Evolutionary conservation across 768 basidiomycete genomes (phyloP), one percentile per base, ranked within the genome.

Genomic region (Fibroporia radiculosa): DNA sequence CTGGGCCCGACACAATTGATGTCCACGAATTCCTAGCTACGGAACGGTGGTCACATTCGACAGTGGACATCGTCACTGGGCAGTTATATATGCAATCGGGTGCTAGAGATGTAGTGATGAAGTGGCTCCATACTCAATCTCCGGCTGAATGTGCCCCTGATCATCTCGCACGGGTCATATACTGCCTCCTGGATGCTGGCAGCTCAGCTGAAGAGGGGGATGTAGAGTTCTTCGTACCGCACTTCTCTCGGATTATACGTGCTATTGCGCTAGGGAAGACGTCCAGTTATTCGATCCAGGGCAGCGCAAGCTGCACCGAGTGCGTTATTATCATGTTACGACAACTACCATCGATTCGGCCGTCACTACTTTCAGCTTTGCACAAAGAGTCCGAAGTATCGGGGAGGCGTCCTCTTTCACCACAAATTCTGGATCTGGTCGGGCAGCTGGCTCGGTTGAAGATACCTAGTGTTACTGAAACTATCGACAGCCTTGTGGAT

Each of bases 141-240:
- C 49, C 56, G 6, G 29, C 48, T 4, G 13, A 24, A 8, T 53
- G 45, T 19, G 32, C 28, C 8, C 38, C 37, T 0, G 8, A 29
- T 4, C 47, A 57, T 19, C 55, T 62, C 11, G 53, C 53, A 16
- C 46, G 51, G 22, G 11, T 59, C 20, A 26, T 61, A 26, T 53
- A 48, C 25, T 47, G 56, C 1, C 42, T 52, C 16, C 28, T 58
- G 13, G 56, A 58, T 37, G 33, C 40, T 11, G 25, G 33, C 4
- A 45, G 42, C 31, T 44, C 48, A 11, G 33, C 44, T 1, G 31
- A 6, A 6, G 42, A 31, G 10, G 45, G 35, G 4, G 42, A 48
- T 14, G 16, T 29, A 3, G 32, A 42, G 13, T 39, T 27, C 19
- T 46, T 53, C 40, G 36, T 44, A 8, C 39, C 42, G 5, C 56